phyloP scores from a whole-genome alignment of 768 basidiomycete genomes.

The Suillus lakei region DNA sequence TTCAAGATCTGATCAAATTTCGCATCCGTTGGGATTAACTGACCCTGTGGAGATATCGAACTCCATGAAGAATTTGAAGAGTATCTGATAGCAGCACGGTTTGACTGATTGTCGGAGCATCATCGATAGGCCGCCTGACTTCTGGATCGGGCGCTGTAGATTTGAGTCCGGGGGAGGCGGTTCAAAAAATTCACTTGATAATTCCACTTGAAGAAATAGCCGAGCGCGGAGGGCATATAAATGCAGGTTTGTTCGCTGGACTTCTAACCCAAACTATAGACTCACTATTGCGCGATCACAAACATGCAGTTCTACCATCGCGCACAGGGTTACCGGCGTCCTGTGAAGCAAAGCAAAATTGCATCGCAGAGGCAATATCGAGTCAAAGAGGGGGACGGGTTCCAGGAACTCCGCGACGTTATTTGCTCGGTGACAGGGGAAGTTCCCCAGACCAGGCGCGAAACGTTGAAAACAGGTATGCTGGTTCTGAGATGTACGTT shows the following conservation, averaged over 20 bases:
- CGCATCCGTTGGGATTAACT: background rate
- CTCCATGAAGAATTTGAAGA: no score
- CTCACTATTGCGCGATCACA: background rate
- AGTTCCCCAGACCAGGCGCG: no score
- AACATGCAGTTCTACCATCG: background rate
- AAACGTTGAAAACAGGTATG: constrained; percentile 25
- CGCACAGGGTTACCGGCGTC: background rate
- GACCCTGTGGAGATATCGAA: background rate
- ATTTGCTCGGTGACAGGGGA: no score
- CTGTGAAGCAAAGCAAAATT: constrained; percentile 5
- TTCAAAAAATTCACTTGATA: no score
- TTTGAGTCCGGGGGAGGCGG: no score
- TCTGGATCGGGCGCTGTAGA: no score
- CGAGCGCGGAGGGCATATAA: background rate
- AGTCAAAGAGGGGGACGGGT: no score
- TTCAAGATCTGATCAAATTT: background rate
- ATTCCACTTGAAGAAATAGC: no score
- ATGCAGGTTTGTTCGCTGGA: background rate
- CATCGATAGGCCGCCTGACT: no score
- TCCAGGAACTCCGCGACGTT: no score
- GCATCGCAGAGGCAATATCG: no score
- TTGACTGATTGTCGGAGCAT: no score
- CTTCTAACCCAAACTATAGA: background rate
- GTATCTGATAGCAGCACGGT: background rate
- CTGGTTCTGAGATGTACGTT: background rate